Conservation (phyloP, 108 stramenopile species). For the Pseudonitzschia pungens region DNA sequence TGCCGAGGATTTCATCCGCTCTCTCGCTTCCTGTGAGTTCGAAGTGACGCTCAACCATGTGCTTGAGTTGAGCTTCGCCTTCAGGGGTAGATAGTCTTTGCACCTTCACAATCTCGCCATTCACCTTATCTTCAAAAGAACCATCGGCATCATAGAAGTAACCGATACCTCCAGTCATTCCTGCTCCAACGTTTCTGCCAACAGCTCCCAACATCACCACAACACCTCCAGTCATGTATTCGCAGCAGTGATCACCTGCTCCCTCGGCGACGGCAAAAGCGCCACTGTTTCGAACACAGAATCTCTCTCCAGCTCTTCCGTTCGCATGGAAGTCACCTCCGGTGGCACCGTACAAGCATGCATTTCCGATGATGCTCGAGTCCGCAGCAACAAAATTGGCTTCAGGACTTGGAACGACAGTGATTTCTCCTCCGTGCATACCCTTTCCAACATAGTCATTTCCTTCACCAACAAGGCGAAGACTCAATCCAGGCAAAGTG, state of each 20-base stretch:
- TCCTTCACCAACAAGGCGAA: slow-evolving; percentile 92
- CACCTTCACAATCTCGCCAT: slow-evolving; percentile 87
- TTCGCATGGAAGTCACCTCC: slow-evolving; percentile 93
- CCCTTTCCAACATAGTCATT: slow-evolving; percentile 99
- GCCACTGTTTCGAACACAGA: slow-evolving; percentile 95
- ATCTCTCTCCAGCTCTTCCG: slow-evolving; percentile 94
- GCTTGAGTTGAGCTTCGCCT: slow-evolving; percentile 76
- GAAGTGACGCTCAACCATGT: slow-evolving; percentile 87
- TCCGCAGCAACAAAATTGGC: slow-evolving; percentile 87
- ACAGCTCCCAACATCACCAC: slow-evolving; percentile 90
- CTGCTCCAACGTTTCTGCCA: slow-evolving; percentile 95
- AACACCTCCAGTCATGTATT: slow-evolving; percentile 97
- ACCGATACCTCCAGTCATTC: slow-evolving; percentile 94
- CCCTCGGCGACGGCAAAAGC: slow-evolving; percentile 96
- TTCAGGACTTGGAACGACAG: slow-evolving; percentile 80
- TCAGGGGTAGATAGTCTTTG: slow-evolving; percentile 69
- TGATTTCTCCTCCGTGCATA: slow-evolving; percentile 92
- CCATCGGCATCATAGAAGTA: slow-evolving; percentile 91
- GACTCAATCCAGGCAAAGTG: slow-evolving; percentile 79
- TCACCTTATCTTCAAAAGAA: slow-evolving; percentile 80
- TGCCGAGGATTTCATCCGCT: slow-evolving; percentile 81
- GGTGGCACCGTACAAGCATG: slow-evolving; percentile 96
- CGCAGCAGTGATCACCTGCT: slow-evolving; percentile 95
- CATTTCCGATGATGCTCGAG: slow-evolving; percentile 94
- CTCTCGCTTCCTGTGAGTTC: slow-evolving; percentile 87